These are phyloP conservation scores for Agrocybe praecox DNA, from an alignment of 768 basidiomycete genomes.

Conservation along the genomic window DNA sequence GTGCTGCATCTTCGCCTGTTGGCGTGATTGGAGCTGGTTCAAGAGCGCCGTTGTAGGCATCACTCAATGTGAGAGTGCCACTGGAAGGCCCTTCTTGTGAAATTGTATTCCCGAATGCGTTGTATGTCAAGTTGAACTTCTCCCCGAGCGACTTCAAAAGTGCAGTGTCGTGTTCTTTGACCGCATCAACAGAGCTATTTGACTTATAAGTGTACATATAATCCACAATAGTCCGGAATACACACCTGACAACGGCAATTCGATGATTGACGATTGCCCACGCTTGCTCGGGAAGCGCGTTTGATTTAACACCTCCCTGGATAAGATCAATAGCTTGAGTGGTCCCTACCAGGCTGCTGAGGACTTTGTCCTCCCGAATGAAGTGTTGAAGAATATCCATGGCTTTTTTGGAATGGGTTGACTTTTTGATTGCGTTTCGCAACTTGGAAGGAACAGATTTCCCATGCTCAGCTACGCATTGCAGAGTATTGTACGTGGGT, in stretches of 20 bases:
- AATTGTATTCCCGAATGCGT: conserved; percentile 52
- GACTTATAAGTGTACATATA: conserved; percentile 6
- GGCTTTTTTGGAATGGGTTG: conserved; percentile 49
- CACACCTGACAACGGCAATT: conserved; percentile 61
- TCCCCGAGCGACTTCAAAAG: conserved; percentile 50
- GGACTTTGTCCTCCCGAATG: conserved; percentile 37
- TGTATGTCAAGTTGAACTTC: conserved; percentile 59
- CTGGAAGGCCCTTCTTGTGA: conserved; percentile 32
- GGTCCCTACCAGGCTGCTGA: conserved; percentile 58
- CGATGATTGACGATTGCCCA: conserved; percentile 75
- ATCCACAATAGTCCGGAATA: not conserved
- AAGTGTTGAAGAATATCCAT: conserved; percentile 54
- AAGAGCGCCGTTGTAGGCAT: conserved; percentile 49
- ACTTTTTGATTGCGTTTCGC: conserved; percentile 47
- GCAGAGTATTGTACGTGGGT: conserved; percentile 59
- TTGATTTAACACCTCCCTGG: conserved; percentile 70
- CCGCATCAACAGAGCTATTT: conserved; percentile 43
- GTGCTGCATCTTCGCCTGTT: conserved; percentile 40
- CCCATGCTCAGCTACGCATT: conserved; percentile 68
- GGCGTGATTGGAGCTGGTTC: conserved; percentile 73
- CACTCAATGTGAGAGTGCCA: conserved; percentile 54
- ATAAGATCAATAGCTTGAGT: conserved; percentile 81
- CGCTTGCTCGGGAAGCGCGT: conserved; percentile 78
- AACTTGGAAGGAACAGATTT: conserved; percentile 51
- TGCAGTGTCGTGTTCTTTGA: conserved; percentile 43